phyloP scores from a whole-genome alignment of 2,329 filamentous ascomycete genomes.

The Aspergillus sp. region DNA sequence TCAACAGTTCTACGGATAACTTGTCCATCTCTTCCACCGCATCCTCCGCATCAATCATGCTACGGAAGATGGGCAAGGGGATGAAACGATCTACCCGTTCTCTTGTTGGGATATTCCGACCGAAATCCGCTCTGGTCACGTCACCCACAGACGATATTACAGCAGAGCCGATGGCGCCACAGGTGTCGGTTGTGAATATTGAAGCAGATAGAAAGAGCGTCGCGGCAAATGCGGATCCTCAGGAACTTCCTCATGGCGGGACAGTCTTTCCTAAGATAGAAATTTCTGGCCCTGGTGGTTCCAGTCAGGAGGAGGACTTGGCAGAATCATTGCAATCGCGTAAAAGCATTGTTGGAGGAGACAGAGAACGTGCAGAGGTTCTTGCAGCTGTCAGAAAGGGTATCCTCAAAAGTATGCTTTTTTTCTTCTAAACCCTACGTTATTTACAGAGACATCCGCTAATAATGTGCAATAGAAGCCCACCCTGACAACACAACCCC shows the following conservation, averaged over 20 bases:
- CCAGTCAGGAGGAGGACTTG: conserved; percentile 32
- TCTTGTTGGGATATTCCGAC: conserved; percentile 88
- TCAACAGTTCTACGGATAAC: conserved; percentile 91
- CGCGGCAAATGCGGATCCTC: conserved; percentile 67
- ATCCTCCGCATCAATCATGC: conserved; percentile 51
- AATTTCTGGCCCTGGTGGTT: conserved; percentile 70
- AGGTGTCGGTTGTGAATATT: conserved; percentile 92
- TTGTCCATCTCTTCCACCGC: conserved; percentile 56
- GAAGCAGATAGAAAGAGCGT: conserved; percentile 87
- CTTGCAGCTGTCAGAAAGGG: conserved; percentile 91
- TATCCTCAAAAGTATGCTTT: conserved; percentile 81
- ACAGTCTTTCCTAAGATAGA: conserved; percentile 85
- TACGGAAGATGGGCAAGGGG: conserved; percentile 98
- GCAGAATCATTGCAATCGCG: conserved; percentile 57
- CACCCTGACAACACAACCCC: conserved; percentile 63
- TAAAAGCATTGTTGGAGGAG: conserved; percentile 88
- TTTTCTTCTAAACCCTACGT: background rate
- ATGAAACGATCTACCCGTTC: conserved; percentile 93
- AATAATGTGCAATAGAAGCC: conserved; percentile 35
- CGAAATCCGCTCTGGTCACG: conserved; percentile 84
- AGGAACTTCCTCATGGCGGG: conserved; percentile 66
- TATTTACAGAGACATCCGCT: background rate
- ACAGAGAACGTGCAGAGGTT: conserved; percentile 86
- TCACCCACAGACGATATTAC: conserved; percentile 64
- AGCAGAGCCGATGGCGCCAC: conserved; percentile 68